Conservation (phyloP, 2,329 filamentous ascomycete genomes). For the Pseudogymnoascus sp. region DNA sequence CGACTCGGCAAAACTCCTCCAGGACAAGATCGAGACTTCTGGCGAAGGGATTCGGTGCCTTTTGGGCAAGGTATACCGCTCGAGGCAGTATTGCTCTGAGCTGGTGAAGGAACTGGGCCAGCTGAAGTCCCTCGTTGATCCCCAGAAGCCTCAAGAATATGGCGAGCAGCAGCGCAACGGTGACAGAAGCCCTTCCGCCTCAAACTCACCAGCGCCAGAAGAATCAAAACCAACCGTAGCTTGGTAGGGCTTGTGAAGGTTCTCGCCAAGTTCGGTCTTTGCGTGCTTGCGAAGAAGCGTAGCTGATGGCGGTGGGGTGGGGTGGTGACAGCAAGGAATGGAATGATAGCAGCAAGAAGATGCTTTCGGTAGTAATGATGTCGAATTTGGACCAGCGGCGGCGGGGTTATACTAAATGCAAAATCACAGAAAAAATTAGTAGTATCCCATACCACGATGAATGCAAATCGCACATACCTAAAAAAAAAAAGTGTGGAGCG, state of each 20-base stretch:
- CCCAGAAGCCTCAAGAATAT: constrained; percentile 4
- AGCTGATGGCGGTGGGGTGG: too few species aligned
- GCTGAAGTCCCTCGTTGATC: constrained; percentile 18
- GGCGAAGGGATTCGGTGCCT: constrained; percentile 17
- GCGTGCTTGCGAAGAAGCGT: too few species aligned
- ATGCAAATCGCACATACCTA: constrained; percentile 19
- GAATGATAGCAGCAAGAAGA: background rate
- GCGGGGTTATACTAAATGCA: background rate
- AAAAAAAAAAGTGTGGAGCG: constrained; percentile 24
- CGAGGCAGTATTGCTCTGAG: constrained; percentile 17
- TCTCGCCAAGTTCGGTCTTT: too few species aligned
- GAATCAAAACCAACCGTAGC: too few species aligned
- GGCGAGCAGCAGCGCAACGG: background rate
- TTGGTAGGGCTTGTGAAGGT: too few species aligned
- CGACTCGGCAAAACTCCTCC: constrained; percentile 14
- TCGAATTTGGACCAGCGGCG: background rate
- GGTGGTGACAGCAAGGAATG: too few species aligned
- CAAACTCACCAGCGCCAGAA: too few species aligned
- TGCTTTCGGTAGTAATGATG: background rate
- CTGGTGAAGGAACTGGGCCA: constrained; percentile 18
- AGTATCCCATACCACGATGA: constrained; percentile 24
- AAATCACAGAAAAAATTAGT: constrained; percentile 20
- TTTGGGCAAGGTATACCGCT: constrained; percentile 12
- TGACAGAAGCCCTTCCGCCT: too few species aligned
- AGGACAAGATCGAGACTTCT: constrained; percentile 16